These are phyloP conservation scores for Teunomyces aglyptinius DNA, from an alignment of 805 yeast genomes.

Conservation along the genomic window DNA sequence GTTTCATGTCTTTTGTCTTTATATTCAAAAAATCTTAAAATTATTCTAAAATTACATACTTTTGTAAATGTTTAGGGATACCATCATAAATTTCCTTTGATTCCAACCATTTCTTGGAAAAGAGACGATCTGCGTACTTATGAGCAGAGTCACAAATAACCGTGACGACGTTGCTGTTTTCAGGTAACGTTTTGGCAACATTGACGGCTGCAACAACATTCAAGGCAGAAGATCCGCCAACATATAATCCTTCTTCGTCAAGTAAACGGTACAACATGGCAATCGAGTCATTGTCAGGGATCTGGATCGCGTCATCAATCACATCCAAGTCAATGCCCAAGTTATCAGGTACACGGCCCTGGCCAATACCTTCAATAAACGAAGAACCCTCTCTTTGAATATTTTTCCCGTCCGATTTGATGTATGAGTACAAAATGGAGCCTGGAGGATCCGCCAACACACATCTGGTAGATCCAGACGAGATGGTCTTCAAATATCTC, in stretches of 20 bases:
- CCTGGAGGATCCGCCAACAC: constrained; percentile 94
- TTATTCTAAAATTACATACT: constrained; percentile 53
- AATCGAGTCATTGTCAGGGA: constrained; percentile 79
- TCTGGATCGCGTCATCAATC: constrained; percentile 76
- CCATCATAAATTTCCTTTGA: constrained; percentile 61
- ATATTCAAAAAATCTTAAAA: not conserved
- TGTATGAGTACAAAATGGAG: constrained; percentile 75
- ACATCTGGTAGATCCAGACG: constrained; percentile 59
- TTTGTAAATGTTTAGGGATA: constrained; percentile 68
- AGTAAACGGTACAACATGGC: constrained; percentile 78
- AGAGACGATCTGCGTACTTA: constrained; percentile 78
- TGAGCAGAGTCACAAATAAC: constrained; percentile 90
- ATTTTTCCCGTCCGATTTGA: constrained; percentile 65
- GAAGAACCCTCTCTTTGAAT: constrained; percentile 77
- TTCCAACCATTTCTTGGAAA: constrained; percentile 74
- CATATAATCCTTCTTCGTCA: constrained; percentile 85
- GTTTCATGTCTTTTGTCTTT: too few species aligned
- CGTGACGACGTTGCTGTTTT: constrained; percentile 79
- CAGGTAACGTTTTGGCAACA: constrained; percentile 74
- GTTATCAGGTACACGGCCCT: constrained; percentile 87
- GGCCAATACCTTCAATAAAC: constrained; percentile 96
- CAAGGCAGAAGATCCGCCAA: constrained; percentile 89
- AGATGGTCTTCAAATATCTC: constrained; percentile 68
- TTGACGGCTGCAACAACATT: constrained; percentile 87
- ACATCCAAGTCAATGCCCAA: constrained; percentile 67